Base-by-base conservation (phyloP, 192 early-diverging fungal genomes). In the Mortierella antarctica region DNA sequence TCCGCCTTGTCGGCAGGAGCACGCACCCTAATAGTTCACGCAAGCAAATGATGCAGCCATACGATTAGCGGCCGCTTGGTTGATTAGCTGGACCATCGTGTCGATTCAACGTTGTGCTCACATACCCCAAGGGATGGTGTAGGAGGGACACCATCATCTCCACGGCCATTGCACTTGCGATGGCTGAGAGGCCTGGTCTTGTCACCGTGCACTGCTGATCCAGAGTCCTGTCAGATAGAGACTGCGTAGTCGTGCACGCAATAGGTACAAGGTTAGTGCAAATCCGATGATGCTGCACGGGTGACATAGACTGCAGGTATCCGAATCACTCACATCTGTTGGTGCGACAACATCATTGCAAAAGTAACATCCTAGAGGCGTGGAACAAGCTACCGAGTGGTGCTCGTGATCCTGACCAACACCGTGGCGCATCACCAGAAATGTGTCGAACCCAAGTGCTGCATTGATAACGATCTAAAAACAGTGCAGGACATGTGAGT, bases 121-220 rank as follows among this genome's bases (percentile, higher is more conserved):
- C 69, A 18, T 88, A 93, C 94, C 92, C 91, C 15, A 88, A 68
- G 14, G 87, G 87, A 74, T 98, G 95, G 84, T 98, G 96, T 45
- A 97, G 65, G 9, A 95, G 64, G 0, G 96, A 95, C 1, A 96
- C 89, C 73, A 98, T 85, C 80, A 99, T 87, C 86, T 99, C 98
- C 6, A 96, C 97, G 0, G 96, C 95, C 47, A 89, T 81, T 6
- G 95, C 95, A 50, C 90, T 89, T 1, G 98, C 96, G 56, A 98
- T 88, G 6, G 94, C 91, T 11, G 97, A 92, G n/a, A 99, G 75
- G 5, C 98, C 98, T 6, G 98, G 98, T 18, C 98, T 88, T 4
- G 98, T 97, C 7, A 99, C 98, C 0, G 98, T 99, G 79, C 98
- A 99, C 88, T 97, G 95, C 76, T 99, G 98, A 78, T 99, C 98